A percentile compares a stretch with the other conserved stretches of the same genome.
Evolutionary conservation across 768 basidiomycete species (phyloP).

Genomic region (Suillus plorans): DNA sequence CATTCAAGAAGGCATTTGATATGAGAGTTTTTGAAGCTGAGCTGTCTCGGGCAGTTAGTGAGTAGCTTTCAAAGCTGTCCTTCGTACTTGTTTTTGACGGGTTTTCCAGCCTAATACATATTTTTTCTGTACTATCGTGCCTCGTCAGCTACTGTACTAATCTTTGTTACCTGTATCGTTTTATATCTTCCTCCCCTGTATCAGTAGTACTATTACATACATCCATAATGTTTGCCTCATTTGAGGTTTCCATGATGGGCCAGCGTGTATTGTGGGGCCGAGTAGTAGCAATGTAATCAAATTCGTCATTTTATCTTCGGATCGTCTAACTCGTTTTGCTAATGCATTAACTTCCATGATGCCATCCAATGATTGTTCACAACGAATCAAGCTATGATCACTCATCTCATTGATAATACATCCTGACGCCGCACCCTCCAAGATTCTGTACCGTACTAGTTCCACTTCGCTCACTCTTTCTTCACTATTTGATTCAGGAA

Average conservation of each 20-base stretch:
- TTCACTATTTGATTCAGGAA: conserved; percentile 19
- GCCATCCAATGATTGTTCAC: conserved; percentile 61
- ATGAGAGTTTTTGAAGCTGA: conserved; percentile 39
- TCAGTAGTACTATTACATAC: not conserved
- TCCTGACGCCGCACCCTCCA: not conserved
- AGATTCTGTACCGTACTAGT: not conserved
- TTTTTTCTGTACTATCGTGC: not conserved
- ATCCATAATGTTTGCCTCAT: not conserved
- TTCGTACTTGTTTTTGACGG: not conserved
- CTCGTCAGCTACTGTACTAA: not conserved
- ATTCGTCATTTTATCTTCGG: not conserved
- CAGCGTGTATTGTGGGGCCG: not conserved
- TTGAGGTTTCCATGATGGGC: not conserved
- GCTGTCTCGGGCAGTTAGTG: conserved; percentile 28
- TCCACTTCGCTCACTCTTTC: not conserved
- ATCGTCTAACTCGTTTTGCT: too few relatives aligned
- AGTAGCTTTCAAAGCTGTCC: conserved; percentile 11
- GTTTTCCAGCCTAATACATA: not conserved
- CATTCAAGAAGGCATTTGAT: conserved; percentile 42
- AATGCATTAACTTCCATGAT: conserved; percentile 41
- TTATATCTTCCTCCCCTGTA: not conserved
- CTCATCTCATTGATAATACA: conserved; percentile 50
- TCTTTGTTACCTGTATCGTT: not conserved
- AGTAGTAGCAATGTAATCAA: not conserved
- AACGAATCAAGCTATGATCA: conserved; percentile 80